These are phyloP conservation scores for Solanum verrucosum DNA, from an alignment of 257 asterid species.

Conservation along the genomic window DNA sequence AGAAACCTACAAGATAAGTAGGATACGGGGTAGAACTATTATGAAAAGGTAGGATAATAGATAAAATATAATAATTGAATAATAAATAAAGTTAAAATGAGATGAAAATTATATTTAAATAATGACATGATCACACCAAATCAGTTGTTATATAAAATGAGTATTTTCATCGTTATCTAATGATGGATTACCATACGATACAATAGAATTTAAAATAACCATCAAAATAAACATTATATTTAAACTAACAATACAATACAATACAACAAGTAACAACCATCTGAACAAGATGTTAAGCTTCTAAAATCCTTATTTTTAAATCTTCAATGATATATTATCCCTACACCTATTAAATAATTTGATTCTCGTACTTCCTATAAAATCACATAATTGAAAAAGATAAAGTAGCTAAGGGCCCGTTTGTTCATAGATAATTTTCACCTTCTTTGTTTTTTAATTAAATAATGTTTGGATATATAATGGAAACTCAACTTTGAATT, in stretches of 20 bases:
- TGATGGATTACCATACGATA: neutral
- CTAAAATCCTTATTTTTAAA: neutral
- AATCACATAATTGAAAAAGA: neutral
- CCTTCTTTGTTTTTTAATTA: neutral
- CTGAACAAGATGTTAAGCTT: neutral
- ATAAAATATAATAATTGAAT: no score
- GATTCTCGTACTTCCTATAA: neutral
- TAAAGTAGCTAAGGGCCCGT: neutral
- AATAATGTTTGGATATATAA: no score
- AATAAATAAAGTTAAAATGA: neutral
- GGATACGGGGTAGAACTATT: neutral
- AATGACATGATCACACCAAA: neutral
- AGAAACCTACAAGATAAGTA: neutral
- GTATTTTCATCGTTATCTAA: neutral
- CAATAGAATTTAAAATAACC: no score
- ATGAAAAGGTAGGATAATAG: no score
- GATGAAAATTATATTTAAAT: no score
- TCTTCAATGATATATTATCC: neutral
- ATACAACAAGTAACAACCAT: neutral
- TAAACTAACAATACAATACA: neutral
- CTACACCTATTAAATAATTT: neutral
- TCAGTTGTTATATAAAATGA: neutral
- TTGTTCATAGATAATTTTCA: neutral
- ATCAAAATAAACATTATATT: neutral
- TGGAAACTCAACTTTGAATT: neutral